Conservation (phyloP, 768 basidiomycete species). For the Boletus barrowsii region DNA sequence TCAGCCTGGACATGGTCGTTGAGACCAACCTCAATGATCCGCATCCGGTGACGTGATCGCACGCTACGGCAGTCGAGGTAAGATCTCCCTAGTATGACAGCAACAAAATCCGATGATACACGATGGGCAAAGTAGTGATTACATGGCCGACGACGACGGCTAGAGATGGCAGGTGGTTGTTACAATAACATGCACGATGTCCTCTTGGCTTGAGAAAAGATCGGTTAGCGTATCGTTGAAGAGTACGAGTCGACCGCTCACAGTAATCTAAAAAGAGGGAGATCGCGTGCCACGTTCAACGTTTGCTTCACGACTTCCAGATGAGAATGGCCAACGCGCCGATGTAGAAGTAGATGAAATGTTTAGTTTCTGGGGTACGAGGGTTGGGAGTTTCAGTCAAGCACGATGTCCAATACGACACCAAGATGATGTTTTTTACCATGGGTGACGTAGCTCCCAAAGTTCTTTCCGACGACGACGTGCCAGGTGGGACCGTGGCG, state of each 20-base stretch:
- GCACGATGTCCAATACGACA: not conserved
- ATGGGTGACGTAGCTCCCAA: constrained; percentile 97
- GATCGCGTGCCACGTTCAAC: not conserved
- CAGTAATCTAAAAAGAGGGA: constrained; percentile 23
- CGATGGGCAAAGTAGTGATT: constrained; percentile 20
- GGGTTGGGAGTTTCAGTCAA: not conserved
- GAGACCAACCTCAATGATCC: not conserved
- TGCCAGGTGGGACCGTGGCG: constrained; percentile 95
- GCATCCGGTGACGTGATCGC: not conserved
- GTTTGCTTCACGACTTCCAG: constrained; percentile 76
- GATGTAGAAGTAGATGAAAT: constrained; percentile 99
- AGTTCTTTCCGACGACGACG: constrained; percentile 98
- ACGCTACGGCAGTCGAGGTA: not conserved
- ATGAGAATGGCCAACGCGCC: constrained; percentile 89
- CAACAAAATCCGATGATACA: constrained; percentile 17
- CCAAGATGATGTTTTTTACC: constrained; percentile 37
- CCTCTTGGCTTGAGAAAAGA: constrained; percentile 3
- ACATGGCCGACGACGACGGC: constrained; percentile 20
- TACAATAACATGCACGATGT: constrained; percentile 26
- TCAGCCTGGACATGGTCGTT: not conserved
- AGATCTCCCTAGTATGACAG: constrained; percentile 1
- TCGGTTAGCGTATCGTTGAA: not conserved
- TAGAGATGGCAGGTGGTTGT: constrained; percentile 13
- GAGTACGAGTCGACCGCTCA: constrained; percentile 6
- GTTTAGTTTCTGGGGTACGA: constrained; percentile 76